Base-by-base conservation (phyloP, 345 rosid species). In the Moricandia arvensis region DNA sequence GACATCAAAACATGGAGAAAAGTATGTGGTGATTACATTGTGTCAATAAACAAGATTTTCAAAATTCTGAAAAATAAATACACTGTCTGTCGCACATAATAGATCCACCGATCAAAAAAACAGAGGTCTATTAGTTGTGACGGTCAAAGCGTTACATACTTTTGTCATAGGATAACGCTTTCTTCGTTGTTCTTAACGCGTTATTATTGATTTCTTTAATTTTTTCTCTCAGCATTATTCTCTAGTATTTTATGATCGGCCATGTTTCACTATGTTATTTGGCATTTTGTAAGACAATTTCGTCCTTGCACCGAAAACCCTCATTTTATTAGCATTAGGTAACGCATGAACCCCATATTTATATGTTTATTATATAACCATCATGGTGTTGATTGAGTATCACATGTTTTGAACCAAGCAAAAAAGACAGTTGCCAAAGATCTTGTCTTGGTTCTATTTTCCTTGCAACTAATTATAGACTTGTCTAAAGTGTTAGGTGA, bases 381-480 rank as follows among this genome's bases (percentile, higher is more conserved):
- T 35, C 3, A 60, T 34, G 21, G 61, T 26, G 53, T 35, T 67
- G 59, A 58, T 43, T 45, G 37, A 21, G 67, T 24, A 43, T 75
- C 21, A 60, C 54, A 43, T 47, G 53, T 47, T 7, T 17, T 47
- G 59, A 53, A 17, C 65, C 16, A 10, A 34, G 27, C 75, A n/a
- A n/a, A 69, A 69, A 37, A 54, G 69, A 68, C 33, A 54, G 33
- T 68, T 62, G 64, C 57, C 8, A 63, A 8, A 9, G 17, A 30
- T n/a, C 24, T 68, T 59, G 26, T 37, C n/a, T n/a, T n/a, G n/a
- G n/a, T n/a, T n/a, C n/a, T n/a, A n/a, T n/a, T n/a, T n/a, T n/a
- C n/a, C n/a, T n/a, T n/a, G n/a, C n/a, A n/a, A n/a, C 67, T 43
- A 65, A 74, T 65, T 16, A 54, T 66, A 64, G 41, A 45, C 49